A percentile compares a stretch with the other conserved stretches of the same genome.
These are phyloP conservation scores for Paecilomyces fulvus DNA, from an alignment of 2,329 filamentous ascomycete species.

Conservation along the genomic window DNA sequence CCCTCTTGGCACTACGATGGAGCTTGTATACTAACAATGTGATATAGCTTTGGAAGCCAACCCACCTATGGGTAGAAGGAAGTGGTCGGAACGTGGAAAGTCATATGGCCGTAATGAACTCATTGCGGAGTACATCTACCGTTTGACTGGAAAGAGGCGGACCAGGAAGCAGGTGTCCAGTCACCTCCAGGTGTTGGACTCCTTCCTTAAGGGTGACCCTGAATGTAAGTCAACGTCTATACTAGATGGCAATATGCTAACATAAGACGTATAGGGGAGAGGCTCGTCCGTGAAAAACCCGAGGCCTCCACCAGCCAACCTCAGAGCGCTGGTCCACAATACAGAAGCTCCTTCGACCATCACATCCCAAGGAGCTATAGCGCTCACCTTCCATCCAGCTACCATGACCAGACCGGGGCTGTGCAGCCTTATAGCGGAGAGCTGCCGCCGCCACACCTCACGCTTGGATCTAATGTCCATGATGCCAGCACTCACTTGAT, in stretches of 20 bases:
- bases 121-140: slow-evolving; percentile 50
- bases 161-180: slow-evolving; percentile 55
- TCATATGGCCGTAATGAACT: slow-evolving; percentile 54
- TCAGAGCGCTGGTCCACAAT: slow-evolving; percentile 22
- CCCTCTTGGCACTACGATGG: not conserved
- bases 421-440: slow-evolving; percentile 26
- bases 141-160: slow-evolving; percentile 45
- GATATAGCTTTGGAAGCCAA: slow-evolving; percentile 44
- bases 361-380: slow-evolving; percentile 22
- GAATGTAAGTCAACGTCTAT: slow-evolving; percentile 36
- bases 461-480: slow-evolving; percentile 24
- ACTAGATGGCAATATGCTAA: not conserved
- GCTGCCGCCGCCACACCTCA: slow-evolving; percentile 25
- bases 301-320: slow-evolving; percentile 25
- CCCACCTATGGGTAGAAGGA: slow-evolving; percentile 50
- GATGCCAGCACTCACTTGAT: slow-evolving; percentile 21
- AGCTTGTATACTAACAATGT: slow-evolving; percentile 7
- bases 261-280: slow-evolving; percentile 21
- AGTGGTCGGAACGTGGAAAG: slow-evolving; percentile 44
- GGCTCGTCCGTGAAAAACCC: slow-evolving; percentile 29
- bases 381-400: slow-evolving; percentile 16
- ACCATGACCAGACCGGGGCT: slow-evolving; percentile 23
- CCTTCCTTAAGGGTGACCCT: slow-evolving; percentile 44
- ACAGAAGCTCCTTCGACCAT: slow-evolving; percentile 25
- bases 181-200: slow-evolving; percentile 55